Percentiles rank a stretch among this genome's conserved stretches.
phyloP scores from a whole-genome alignment of 2,329 filamentous ascomycete species.

The Aspergillus quadrilineatus region DNA sequence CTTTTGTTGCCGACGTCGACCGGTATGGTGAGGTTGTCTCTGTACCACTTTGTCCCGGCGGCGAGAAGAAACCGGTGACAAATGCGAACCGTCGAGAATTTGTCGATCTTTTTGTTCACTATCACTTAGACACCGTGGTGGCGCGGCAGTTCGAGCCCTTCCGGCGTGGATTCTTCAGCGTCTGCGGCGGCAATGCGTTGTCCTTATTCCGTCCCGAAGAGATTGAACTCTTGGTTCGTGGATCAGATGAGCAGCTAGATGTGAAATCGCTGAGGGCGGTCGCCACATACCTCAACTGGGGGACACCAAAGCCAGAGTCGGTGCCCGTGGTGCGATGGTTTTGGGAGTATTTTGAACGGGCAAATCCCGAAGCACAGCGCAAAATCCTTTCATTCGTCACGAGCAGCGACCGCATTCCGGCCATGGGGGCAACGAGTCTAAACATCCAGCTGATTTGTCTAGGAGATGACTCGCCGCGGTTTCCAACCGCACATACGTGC shows the following conservation, averaged over 20 bases:
- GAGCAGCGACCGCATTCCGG: conserved; percentile 84
- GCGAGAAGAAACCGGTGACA: conserved; percentile 74
- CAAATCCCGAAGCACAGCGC: conserved; percentile 67
- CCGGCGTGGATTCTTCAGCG: conserved; percentile 88
- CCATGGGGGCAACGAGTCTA: conserved; percentile 78
- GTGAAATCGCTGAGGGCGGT: conserved; percentile 73
- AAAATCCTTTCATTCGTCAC: conserved; percentile 84
- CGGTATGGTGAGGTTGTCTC: conserved; percentile 68
- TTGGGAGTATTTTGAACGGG: conserved; percentile 75
- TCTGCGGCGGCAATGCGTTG: conserved; percentile 84
- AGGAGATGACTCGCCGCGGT: conserved; percentile 71
- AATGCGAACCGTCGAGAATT: conserved; percentile 81
- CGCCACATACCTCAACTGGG: conserved; percentile 81
- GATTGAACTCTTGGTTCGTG: conserved; percentile 82
- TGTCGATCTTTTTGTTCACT: conserved; percentile 78
- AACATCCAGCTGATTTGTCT: conserved; percentile 74
- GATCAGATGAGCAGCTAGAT: conserved; percentile 80
- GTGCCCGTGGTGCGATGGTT: conserved; percentile 80
- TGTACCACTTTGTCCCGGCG: conserved; percentile 71
- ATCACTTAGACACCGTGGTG: conserved; percentile 75
- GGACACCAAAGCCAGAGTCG: conserved; percentile 49
- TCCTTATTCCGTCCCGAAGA: conserved; percentile 87
- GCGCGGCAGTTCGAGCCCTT: conserved; percentile 87
- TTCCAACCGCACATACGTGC: conserved; percentile 83
- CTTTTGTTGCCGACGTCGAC: conserved; percentile 76